Conservation (phyloP, 2,329 filamentous ascomycete species). For the Pseudogymnoascus verrucosus region DNA sequence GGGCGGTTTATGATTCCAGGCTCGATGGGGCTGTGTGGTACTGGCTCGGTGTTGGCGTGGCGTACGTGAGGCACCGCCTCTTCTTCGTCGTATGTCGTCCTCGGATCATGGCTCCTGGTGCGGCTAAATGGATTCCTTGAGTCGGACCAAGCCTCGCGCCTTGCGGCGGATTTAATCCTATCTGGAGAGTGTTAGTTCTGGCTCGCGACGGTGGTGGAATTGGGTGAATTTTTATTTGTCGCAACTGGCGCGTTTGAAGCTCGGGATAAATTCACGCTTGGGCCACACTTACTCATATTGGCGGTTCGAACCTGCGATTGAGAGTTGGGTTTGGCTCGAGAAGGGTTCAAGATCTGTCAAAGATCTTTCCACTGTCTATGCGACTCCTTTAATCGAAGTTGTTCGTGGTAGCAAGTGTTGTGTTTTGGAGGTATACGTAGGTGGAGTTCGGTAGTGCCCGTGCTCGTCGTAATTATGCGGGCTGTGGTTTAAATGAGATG, state of each 20-base stretch:
- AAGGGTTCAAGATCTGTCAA: constrained; percentile 1
- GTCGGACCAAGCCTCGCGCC: not conserved
- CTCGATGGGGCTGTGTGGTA: not conserved
- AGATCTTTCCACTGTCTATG: not conserved
- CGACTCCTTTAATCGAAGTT: not conserved
- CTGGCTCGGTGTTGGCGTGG: not conserved
- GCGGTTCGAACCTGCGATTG: not conserved
- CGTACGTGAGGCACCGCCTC: not conserved
- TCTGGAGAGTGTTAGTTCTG: not conserved
- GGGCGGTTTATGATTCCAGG: not conserved
- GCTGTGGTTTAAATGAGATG: not conserved
- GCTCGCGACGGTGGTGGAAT: not conserved
- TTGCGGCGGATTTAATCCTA: not conserved
- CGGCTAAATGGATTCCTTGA: not conserved
- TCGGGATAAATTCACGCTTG: not conserved
- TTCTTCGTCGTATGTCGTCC: not conserved
- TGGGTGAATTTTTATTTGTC: not conserved
- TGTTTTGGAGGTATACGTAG: not conserved
- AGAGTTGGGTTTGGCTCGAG: not conserved
- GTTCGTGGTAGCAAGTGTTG: not conserved
- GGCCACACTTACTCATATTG: constrained; percentile 1
- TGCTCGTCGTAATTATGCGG: not conserved
- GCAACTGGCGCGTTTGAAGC: not conserved
- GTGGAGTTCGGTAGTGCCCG: not conserved
- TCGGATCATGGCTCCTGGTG: not conserved